These are phyloP conservation scores for Papiliotrema laurentii DNA, from an alignment of 1,284 basidiomycete species.

Conservation along the genomic window DNA sequence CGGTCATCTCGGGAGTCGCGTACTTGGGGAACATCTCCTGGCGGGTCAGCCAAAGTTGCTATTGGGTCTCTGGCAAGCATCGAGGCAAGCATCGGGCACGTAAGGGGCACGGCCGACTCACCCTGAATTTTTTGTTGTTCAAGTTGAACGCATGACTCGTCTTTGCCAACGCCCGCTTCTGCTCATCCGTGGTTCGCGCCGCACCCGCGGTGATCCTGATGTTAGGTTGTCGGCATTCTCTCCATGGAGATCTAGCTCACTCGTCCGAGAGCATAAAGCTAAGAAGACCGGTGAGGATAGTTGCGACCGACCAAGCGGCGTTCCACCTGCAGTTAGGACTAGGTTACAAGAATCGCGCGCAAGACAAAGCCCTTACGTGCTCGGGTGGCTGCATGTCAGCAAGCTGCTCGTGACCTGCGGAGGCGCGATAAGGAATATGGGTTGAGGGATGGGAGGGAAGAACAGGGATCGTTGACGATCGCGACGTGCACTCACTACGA, in stretches of 20 bases:
- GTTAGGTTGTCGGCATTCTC: not conserved
- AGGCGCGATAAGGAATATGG: too few species aligned
- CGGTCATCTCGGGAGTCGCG: slow-evolving; percentile 60
- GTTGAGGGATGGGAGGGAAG: too few species aligned
- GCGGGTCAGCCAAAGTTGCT: not conserved
- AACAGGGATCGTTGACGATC: not conserved
- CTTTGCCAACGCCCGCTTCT: slow-evolving; percentile 71
- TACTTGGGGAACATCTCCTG: slow-evolving; percentile 79
- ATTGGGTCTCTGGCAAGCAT: not conserved
- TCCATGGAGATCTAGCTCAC: slow-evolving; percentile 21
- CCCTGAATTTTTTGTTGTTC: slow-evolving; percentile 67
- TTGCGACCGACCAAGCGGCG: slow-evolving; percentile 46
- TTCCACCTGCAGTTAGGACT: slow-evolving; percentile 38
- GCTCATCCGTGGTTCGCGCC: slow-evolving; percentile 70
- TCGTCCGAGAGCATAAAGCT: slow-evolving; percentile 96
- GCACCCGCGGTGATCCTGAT: slow-evolving; percentile 80
- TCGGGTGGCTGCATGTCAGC: slow-evolving; percentile 39
- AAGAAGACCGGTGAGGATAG: slow-evolving; percentile 83
- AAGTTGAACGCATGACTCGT: slow-evolving; percentile 84
- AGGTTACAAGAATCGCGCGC: not conserved
- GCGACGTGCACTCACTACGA: slow-evolving; percentile 64
- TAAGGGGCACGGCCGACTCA: slow-evolving; percentile 12
- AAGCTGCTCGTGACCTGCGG: too few species aligned
- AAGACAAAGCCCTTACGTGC: slow-evolving; percentile 27
- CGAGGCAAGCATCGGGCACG: not conserved